Conservation (phyloP, 2,329 filamentous ascomycete genomes). For the Monilinia vaccinii-corymbosi region DNA sequence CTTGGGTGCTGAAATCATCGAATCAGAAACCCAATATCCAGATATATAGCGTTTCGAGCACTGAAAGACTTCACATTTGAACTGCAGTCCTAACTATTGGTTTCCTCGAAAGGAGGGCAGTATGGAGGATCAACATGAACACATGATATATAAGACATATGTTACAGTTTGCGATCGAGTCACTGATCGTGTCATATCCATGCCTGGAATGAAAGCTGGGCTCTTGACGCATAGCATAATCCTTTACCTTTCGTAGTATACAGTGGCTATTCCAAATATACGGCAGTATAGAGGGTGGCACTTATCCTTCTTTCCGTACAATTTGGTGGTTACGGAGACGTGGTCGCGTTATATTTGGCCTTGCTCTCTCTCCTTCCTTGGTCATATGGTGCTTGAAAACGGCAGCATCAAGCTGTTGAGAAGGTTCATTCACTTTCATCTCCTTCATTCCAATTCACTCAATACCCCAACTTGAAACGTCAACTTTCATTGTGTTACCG, state of each 20-base stretch:
- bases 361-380: background rate
- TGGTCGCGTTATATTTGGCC: background rate
- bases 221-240: background rate
- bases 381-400: background rate
- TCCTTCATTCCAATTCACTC: background rate
- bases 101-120: too few relatives aligned
- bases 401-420: background rate
- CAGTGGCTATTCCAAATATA: background rate
- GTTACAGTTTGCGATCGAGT: background rate
- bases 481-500: background rate
- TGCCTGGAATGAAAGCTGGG: background rate
- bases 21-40: background rate
- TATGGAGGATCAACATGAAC: background rate
- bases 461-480: background rate
- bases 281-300: background rate
- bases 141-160: background rate
- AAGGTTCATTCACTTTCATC: slow-evolving; percentile 1
- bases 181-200: background rate
- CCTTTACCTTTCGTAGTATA: background rate
- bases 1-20: background rate
- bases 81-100: background rate
- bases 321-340: background rate
- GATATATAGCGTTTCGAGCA: background rate
- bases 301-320: background rate
- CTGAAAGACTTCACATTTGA: background rate